Conservation (phyloP, 805 yeast species). For the Ogataea methanolica region DNA sequence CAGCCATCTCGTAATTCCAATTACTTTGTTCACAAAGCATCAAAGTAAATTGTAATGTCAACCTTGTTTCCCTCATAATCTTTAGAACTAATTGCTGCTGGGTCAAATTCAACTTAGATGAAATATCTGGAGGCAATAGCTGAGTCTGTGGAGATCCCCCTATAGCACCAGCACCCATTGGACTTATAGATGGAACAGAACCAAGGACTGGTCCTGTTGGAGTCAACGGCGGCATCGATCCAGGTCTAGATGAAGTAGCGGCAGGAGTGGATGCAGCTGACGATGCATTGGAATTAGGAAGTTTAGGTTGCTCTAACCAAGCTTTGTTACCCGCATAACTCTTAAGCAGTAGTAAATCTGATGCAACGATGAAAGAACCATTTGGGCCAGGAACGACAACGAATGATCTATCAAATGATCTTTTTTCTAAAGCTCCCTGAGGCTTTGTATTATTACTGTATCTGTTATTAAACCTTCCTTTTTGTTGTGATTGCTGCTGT, state of each 20-base stretch:
- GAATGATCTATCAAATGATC: slow-evolving; percentile 84
- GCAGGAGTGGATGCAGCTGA: slow-evolving; percentile 14
- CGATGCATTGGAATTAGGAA: slow-evolving; percentile 8
- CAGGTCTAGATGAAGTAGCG: slow-evolving; percentile 11
- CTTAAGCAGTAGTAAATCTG: slow-evolving; percentile 73
- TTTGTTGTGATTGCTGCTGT: slow-evolving; percentile 6
- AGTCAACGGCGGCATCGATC: background rate
- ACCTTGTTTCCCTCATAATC: slow-evolving; percentile 65
- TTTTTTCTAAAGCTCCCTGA: slow-evolving; percentile 41
- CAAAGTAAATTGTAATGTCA: slow-evolving; percentile 73
- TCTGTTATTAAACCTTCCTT: slow-evolving; percentile 15
- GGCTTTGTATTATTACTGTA: slow-evolving; percentile 16
- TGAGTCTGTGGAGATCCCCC: background rate
- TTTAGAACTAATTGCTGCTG: slow-evolving; percentile 65
- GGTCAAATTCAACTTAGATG: slow-evolving; percentile 41
- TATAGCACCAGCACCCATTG: background rate
- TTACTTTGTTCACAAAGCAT: slow-evolving; percentile 85
- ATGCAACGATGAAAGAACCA: slow-evolving; percentile 76
- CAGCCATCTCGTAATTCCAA: slow-evolving; percentile 73
- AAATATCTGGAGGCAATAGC: slow-evolving; percentile 48
- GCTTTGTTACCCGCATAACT: slow-evolving; percentile 50
- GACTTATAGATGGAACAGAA: too few relatives aligned
- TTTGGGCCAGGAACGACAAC: slow-evolving; percentile 65
- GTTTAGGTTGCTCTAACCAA: slow-evolving; percentile 36
- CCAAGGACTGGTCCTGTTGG: too few relatives aligned